phyloP scores from a whole-genome alignment of 176 grass and related monocot genomes.

The Pharus latifolius region DNA sequence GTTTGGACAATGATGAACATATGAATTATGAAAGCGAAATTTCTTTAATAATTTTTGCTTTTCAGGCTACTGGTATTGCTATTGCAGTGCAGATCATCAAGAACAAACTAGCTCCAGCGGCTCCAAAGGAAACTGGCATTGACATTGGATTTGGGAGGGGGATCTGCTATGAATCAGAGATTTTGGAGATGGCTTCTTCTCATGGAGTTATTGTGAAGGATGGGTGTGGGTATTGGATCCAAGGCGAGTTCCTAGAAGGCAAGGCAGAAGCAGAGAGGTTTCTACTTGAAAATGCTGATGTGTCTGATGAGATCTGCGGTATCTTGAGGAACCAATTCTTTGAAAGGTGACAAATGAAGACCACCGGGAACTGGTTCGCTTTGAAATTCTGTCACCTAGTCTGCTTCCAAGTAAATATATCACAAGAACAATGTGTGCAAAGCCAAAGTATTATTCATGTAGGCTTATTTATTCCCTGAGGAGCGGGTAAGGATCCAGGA shows the following conservation, averaged over 20 bases:
- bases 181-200: slow-evolving; percentile 64
- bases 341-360: slow-evolving; percentile 16
- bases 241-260: slow-evolving; percentile 30
- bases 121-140: slow-evolving; percentile 61
- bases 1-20: too few species aligned
- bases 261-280: slow-evolving; percentile 60
- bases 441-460: background rate
- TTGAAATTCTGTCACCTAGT: background rate
- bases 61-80: slow-evolving; percentile 61
- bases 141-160: slow-evolving; percentile 76
- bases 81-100: slow-evolving; percentile 75
- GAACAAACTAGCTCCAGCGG: slow-evolving; percentile 77
- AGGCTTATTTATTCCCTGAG: background rate
- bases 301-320: slow-evolving; percentile 43
- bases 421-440: background rate
- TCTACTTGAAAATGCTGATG: slow-evolving; percentile 34
- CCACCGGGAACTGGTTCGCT: background rate
- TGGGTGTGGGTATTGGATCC: slow-evolving; percentile 70
- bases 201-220: slow-evolving; percentile 55
- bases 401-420: background rate
- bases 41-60: background rate
- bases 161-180: slow-evolving; percentile 59
- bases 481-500: background rate
- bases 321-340: slow-evolving; percentile 45
- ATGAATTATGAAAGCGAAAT: too few species aligned